A percentile compares a stretch with the other conserved stretches of the same genome.
phyloP scores from a whole-genome alignment of 257 asterid genomes.

The Eustoma russellianum region DNA sequence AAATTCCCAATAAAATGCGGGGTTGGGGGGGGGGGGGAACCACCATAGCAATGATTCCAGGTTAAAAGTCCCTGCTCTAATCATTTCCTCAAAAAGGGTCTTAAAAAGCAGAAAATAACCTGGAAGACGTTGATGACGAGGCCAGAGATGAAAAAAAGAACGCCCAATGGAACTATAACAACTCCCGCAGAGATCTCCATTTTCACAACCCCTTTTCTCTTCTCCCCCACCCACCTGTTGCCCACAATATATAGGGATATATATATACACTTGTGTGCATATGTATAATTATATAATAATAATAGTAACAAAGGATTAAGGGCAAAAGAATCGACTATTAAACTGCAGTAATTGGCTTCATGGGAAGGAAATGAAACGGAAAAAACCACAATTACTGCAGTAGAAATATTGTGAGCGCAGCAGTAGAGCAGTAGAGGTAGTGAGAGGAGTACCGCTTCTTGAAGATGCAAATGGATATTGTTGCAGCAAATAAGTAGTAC shows the following conservation, averaged over 20 bases:
- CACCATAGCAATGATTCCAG: too few relatives aligned
- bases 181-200: slow-evolving; percentile 60
- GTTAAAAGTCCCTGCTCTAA: not conserved
- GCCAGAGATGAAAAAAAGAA: slow-evolving; percentile 82
- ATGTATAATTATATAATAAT: not conserved
- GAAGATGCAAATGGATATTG: too few relatives aligned
- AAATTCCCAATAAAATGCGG: too few relatives aligned
- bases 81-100: not conserved
- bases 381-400: not conserved
- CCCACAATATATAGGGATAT: not conserved
- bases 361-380: not conserved
- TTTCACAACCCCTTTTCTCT: slow-evolving; percentile 1
- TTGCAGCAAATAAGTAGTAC: too few relatives aligned
- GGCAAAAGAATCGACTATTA: not conserved
- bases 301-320: not conserved
- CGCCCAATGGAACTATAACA: slow-evolving; percentile 68
- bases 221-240: not conserved
- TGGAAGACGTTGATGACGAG: slow-evolving; percentile 69
- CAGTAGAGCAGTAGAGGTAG: not conserved
- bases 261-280: not conserved
- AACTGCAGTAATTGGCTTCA: not conserved
- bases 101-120: slow-evolving; percentile 25
- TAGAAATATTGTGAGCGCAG: not conserved
- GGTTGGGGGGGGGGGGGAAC: too few relatives aligned
- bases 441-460: too few relatives aligned